These are phyloP conservation scores for Tilletia caries DNA, from an alignment of 1,284 basidiomycete species.

Conservation along the genomic window DNA sequence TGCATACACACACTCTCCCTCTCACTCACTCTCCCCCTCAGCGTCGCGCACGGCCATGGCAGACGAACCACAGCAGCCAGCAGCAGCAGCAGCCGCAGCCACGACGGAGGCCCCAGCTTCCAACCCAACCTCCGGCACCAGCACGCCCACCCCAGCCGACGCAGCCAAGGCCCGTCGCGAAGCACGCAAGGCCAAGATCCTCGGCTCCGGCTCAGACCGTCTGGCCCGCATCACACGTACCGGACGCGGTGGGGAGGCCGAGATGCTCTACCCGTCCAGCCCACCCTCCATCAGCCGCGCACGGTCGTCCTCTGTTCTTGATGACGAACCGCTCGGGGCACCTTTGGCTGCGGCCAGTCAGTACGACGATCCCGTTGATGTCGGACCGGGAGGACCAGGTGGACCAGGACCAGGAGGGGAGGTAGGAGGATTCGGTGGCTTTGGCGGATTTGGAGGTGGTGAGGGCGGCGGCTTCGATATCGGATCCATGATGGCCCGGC, in stretches of 20 bases:
- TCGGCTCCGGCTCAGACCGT: constrained; percentile 46
- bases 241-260: constrained; percentile 45
- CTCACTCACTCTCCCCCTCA: too few species aligned
- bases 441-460: too few species aligned
- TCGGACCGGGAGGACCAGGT: too few species aligned
- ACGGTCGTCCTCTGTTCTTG: not conserved
- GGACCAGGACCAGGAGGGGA: not conserved
- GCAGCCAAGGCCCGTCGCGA: constrained; percentile 45
- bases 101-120: not conserved
- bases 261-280: constrained; percentile 32
- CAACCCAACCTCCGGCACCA: too few species aligned
- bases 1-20: too few species aligned
- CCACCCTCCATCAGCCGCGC: constrained; percentile 14
- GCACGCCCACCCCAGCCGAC: constrained; percentile 22
- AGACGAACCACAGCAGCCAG: not conserved
- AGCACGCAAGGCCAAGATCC: constrained; percentile 49
- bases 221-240: constrained; percentile 50
- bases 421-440: not conserved
- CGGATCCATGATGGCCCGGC: not conserved
- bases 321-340: not conserved
- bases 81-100: not conserved
- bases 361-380: not conserved
- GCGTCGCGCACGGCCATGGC: too few species aligned
- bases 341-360: not conserved
- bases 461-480: not conserved